Conservation (phyloP, 768 basidiomycete species). For the Pleurotus djamor region DNA sequence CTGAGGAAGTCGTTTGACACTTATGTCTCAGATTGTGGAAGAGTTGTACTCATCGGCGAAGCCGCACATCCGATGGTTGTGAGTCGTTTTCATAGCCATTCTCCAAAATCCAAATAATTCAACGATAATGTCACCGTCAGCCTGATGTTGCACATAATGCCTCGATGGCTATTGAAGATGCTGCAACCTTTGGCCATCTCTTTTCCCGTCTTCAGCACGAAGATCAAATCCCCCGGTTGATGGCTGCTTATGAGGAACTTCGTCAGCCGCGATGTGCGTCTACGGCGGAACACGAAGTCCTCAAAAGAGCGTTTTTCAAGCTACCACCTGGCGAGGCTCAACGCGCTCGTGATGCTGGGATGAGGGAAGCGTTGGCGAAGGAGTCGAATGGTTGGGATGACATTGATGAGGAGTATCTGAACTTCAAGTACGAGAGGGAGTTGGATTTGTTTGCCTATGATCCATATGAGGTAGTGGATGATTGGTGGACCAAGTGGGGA, state of each 20-base stretch:
- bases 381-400: constrained; percentile 27
- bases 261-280: constrained; percentile 46
- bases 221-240: constrained; percentile 47
- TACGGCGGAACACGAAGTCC: constrained; percentile 43
- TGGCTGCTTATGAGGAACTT: constrained; percentile 58
- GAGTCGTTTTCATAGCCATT: constrained; percentile 1
- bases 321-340: constrained; percentile 41
- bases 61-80: constrained; percentile 59
- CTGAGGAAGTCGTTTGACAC: constrained; percentile 34
- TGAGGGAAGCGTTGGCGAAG: constrained; percentile 31
- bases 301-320: constrained; percentile 42
- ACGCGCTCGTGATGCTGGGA: constrained; percentile 38
- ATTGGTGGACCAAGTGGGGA: constrained; percentile 61
- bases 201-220: constrained; percentile 48
- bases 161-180: constrained; percentile 59
- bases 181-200: constrained; percentile 55
- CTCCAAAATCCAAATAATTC: too few relatives aligned
- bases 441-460: constrained; percentile 48
- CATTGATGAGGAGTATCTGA: constrained; percentile 44
- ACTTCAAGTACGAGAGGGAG: constrained; percentile 50
- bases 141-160: constrained; percentile 53
- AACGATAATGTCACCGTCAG: constrained; percentile 27
- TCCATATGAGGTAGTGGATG: constrained; percentile 54
- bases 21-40: constrained; percentile 46
- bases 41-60: constrained; percentile 55